These are phyloP conservation scores for Botrytis fabae DNA, from an alignment of 2,329 filamentous ascomycete species.

Conservation along the genomic window DNA sequence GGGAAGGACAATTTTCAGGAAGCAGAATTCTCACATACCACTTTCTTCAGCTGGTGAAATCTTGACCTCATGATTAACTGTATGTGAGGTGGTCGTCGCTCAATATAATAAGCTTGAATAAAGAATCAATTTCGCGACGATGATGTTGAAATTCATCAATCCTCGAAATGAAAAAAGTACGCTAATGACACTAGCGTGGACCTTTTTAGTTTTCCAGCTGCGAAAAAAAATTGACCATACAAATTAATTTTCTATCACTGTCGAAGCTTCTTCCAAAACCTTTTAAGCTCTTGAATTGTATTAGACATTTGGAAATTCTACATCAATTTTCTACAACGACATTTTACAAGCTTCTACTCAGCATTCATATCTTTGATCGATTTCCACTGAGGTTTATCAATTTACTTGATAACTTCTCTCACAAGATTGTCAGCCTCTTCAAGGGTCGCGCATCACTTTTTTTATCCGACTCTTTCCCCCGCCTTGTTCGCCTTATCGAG, in stretches of 20 bases:
- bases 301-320: not conserved
- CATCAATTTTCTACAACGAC: not conserved
- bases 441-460: slow-evolving; percentile 10
- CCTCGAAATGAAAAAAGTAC: slow-evolving; percentile 12
- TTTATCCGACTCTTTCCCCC: slow-evolving; percentile 32
- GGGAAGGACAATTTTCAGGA: not conserved
- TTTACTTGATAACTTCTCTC: not conserved
- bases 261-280: slow-evolving; percentile 1
- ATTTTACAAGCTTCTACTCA: not conserved
- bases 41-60: slow-evolving; percentile 21
- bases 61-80: slow-evolving; percentile 22
- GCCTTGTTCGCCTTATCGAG: slow-evolving; percentile 31
- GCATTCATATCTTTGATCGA: not conserved
- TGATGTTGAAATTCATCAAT: slow-evolving; percentile 12
- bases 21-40: slow-evolving; percentile 18
- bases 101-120: not conserved
- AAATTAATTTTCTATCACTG: not conserved
- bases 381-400: not conserved
- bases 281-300: slow-evolving; percentile 1
- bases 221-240: slow-evolving; percentile 19
- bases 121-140: not conserved
- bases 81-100: slow-evolving; percentile 12
- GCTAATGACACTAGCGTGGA: slow-evolving; percentile 17
- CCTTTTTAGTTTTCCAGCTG: slow-evolving; percentile 14
- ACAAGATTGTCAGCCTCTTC: not conserved